Percentiles rank a stretch among this genome's conserved stretches.
phyloP scores from a whole-genome alignment of 2,329 filamentous ascomycete genomes.

The Furcasterigmium furcatum region DNA sequence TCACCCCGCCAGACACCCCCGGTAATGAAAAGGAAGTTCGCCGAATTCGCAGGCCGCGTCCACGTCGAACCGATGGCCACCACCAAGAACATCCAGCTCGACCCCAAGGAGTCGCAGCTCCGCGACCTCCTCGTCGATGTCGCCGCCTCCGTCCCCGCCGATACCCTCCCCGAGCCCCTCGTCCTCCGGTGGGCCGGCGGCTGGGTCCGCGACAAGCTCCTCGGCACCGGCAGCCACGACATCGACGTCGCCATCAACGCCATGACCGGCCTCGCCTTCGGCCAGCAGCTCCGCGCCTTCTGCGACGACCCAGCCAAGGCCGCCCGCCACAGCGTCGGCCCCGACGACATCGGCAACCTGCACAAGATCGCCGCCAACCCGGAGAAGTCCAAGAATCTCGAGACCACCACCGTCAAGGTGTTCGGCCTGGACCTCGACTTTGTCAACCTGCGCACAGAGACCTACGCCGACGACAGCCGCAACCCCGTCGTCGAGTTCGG shows the following conservation, averaged over 20 bases:
- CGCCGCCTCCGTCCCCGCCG: slow-evolving; percentile 62
- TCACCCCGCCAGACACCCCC: not conserved
- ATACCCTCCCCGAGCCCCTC: slow-evolving; percentile 48
- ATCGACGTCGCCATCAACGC: slow-evolving; percentile 84
- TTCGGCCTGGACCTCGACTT: slow-evolving; percentile 89
- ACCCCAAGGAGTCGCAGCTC: slow-evolving; percentile 67
- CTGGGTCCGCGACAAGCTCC: slow-evolving; percentile 83
- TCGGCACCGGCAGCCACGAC: slow-evolving; percentile 70
- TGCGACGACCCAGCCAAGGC: slow-evolving; percentile 58
- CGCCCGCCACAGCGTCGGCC: slow-evolving; percentile 55
- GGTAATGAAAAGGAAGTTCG: slow-evolving; percentile 12
- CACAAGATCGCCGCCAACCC: slow-evolving; percentile 91
- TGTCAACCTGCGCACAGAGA: slow-evolving; percentile 91
- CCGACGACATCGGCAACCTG: slow-evolving; percentile 66
- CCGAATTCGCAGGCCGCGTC: slow-evolving; percentile 6
- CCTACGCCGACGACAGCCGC: slow-evolving; percentile 82
- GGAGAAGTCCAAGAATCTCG: slow-evolving; percentile 94
- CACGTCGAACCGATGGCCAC: slow-evolving; percentile 13
- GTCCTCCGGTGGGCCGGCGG: slow-evolving; percentile 78
- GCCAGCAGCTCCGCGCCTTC: slow-evolving; percentile 64
- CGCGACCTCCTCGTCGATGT: slow-evolving; percentile 78
- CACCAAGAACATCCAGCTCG: slow-evolving; percentile 48
- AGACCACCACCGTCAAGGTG: slow-evolving; percentile 83
- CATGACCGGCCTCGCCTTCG: slow-evolving; percentile 79
- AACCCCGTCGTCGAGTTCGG: slow-evolving; percentile 94